phyloP scores from a whole-genome alignment of 23 red algal species.

The Chondrus crispus region DNA sequence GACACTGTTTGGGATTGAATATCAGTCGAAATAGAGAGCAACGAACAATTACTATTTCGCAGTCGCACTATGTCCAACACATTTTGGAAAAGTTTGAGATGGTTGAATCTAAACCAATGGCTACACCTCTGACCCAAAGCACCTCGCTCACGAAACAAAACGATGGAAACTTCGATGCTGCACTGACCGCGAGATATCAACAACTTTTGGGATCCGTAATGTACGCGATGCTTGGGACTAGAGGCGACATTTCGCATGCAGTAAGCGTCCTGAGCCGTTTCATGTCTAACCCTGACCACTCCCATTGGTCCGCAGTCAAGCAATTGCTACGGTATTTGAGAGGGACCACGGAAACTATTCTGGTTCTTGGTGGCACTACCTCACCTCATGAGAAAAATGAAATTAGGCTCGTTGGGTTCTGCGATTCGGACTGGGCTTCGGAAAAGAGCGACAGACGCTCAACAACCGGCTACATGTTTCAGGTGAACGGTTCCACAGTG shows the following conservation, averaged over 20 bases:
- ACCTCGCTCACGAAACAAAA: too few relatives aligned
- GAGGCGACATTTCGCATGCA: background rate
- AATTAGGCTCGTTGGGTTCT: too few relatives aligned
- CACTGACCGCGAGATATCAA: too few relatives aligned
- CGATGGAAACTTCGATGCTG: too few relatives aligned
- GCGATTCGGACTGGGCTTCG: background rate
- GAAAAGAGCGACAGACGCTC: background rate
- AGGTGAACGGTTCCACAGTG: background rate
- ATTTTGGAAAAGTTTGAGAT: constrained; percentile 4
- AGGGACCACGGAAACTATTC: too few relatives aligned
- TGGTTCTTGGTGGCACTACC: too few relatives aligned
- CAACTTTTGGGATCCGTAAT: too few relatives aligned
- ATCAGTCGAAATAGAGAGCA: background rate
- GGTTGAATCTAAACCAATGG: background rate
- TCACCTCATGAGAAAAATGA: too few relatives aligned
- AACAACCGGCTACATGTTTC: background rate
- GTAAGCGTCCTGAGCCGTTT: too few relatives aligned
- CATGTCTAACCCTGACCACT: too few relatives aligned
- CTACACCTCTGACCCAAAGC: background rate
- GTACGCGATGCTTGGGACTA: background rate
- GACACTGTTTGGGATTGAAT: background rate
- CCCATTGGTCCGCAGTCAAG: too few relatives aligned
- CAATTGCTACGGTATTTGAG: too few relatives aligned
- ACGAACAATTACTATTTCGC: background rate
- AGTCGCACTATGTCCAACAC: background rate